These are phyloP conservation scores for Fusarium sp. DNA, from an alignment of 2,329 filamentous ascomycete species.

Conservation along the genomic window DNA sequence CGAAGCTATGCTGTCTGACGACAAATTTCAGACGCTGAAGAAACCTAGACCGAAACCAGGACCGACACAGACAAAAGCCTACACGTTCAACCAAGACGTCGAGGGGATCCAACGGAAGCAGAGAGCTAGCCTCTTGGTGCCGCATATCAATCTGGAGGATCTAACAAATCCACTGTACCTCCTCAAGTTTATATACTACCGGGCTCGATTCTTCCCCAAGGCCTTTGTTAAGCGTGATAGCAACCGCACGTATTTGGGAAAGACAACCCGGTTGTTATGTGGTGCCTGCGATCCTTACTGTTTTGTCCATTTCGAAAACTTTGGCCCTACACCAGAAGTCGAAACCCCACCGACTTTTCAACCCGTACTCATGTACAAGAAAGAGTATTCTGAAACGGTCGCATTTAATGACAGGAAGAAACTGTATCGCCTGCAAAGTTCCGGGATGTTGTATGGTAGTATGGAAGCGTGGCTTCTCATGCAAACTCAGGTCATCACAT, in stretches of 20 bases:
- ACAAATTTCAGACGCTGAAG: background rate
- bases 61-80: background rate
- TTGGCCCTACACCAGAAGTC: background rate
- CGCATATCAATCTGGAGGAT: slow-evolving; percentile 43
- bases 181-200: slow-evolving; percentile 42
- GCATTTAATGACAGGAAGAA: no score
- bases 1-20: background rate
- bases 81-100: slow-evolving; percentile 28
- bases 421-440: no score
- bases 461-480: slow-evolving; percentile 39
- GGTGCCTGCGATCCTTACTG: slow-evolving; percentile 24
- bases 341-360: background rate
- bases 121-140: slow-evolving; percentile 40
- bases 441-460: background rate
- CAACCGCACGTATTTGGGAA: slow-evolving; percentile 39
- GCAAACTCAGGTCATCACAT: slow-evolving; percentile 38
- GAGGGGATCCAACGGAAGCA: slow-evolving; percentile 15
- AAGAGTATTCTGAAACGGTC: background rate
- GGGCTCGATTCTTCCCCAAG: slow-evolving; percentile 24
- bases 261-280: slow-evolving; percentile 26
- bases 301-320: slow-evolving; percentile 6
- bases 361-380: background rate
- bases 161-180: slow-evolving; percentile 32
- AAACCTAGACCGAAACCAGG: slow-evolving; percentile 7
- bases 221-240: slow-evolving; percentile 31